A percentile compares a stretch with the other conserved stretches of the same genome.
Conservation (phyloP, 495 filamentous ascomycete genomes). For the Penicillium canariense region DNA sequence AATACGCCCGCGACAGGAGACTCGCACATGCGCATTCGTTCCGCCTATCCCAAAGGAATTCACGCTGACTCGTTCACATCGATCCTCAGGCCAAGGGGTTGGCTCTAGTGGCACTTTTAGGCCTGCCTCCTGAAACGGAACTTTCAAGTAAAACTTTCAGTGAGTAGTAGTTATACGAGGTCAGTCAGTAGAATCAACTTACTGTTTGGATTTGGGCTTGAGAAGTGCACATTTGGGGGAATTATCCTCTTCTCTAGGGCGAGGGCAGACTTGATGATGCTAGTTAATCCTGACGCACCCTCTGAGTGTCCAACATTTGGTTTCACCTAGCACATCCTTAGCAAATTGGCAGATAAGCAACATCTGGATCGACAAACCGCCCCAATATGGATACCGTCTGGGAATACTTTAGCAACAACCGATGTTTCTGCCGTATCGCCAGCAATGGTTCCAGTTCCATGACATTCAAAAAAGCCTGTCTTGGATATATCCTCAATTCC, state of each 20-base stretch:
- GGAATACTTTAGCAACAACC: conserved; percentile 23
- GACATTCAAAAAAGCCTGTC: conserved; percentile 48
- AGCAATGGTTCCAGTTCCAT: conserved; percentile 50
- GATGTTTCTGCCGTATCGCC: conserved; percentile 31
- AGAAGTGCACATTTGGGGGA: conserved; percentile 35
- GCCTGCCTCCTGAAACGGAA: conserved; percentile 26
- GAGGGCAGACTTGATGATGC: conserved; percentile 73
- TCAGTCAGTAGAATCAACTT: neutral
- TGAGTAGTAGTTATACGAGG: neutral
- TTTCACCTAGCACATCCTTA: conserved; percentile 47
- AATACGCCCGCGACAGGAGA: neutral
- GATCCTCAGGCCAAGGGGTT: conserved; percentile 28
- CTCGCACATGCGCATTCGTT: conserved; percentile 21
- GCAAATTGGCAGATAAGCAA: neutral
- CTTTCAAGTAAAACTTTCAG: conserved; percentile 18
- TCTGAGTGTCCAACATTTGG: conserved; percentile 83
- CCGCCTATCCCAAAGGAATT: conserved; percentile 23
- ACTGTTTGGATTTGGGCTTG: conserved; percentile 26
- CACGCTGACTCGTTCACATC: conserved; percentile 19
- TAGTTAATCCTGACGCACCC: conserved; percentile 72
- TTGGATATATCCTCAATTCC: conserved; percentile 1
- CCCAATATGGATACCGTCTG: conserved; percentile 17
- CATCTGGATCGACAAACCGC: conserved; percentile 5
- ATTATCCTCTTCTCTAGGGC: conserved; percentile 48
- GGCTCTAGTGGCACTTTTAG: conserved; percentile 23